Conservation (phyloP, 2,329 filamentous ascomycete genomes). For the Sodiomyces alkalinus region DNA sequence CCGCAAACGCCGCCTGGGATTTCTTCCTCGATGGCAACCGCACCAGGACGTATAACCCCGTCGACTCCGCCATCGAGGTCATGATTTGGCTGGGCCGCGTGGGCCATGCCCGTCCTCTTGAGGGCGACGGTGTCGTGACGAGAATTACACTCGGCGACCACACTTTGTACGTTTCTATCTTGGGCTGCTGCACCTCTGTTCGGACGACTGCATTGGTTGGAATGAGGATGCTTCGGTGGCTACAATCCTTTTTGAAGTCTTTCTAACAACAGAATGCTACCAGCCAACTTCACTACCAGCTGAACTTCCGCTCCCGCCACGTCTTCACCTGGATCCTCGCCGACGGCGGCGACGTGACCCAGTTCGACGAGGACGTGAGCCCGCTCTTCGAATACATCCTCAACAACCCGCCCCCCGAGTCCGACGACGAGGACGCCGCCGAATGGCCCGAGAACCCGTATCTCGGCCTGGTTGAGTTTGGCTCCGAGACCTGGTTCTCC, state of each 20-base stretch:
- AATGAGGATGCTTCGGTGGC: too few relatives aligned
- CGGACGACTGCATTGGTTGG: too few relatives aligned
- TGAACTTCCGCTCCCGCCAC: conserved; percentile 14
- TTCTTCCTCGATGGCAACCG: conserved; percentile 15
- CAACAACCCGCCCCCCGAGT: conserved; percentile 9
- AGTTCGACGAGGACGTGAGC: conserved; percentile 15
- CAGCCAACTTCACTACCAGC: conserved; percentile 14
- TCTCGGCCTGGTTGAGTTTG: conserved; percentile 16
- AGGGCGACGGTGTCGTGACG: conserved; percentile 10
- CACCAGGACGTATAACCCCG: conserved; percentile 11
- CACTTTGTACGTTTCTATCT: conserved; percentile 17
- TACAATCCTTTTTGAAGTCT: neutral
- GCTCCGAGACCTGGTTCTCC: conserved; percentile 15
- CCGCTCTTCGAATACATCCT: conserved; percentile 16
- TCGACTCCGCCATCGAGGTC: conserved; percentile 15
- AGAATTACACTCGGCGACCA: conserved; percentile 12
- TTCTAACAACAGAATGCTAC: neutral
- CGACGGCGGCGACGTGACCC: conserved; percentile 9
- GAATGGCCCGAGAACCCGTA: conserved; percentile 8
- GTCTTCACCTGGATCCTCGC: conserved; percentile 16
- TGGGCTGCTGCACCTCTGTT: too few relatives aligned
- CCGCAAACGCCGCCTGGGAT: conserved; percentile 17
- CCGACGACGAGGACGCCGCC: conserved; percentile 11
- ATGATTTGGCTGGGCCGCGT: conserved; percentile 18
- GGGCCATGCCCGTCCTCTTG: conserved; percentile 13